Percentiles rank a stretch among this genome's conserved stretches.
phyloP scores from a whole-genome alignment of 345 rosid species.

The Populus alba region DNA sequence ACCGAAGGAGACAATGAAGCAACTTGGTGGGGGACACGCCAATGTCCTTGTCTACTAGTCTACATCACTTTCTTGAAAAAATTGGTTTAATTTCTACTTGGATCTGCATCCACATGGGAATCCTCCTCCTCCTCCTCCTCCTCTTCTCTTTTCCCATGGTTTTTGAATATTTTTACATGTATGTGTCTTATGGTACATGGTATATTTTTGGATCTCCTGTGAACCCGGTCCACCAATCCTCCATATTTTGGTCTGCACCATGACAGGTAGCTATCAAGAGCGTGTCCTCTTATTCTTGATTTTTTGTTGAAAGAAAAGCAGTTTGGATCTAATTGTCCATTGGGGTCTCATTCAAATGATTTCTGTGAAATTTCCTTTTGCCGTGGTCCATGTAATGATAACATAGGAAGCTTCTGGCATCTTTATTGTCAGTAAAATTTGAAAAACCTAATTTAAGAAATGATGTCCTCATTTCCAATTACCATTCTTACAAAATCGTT shows the following conservation, averaged over 20 bases:
- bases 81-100: background rate
- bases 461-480: too few relatives aligned
- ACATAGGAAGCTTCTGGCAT: conserved; percentile 17
- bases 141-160: background rate
- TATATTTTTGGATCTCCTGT: background rate
- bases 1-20: conserved; percentile 9
- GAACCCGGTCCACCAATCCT: background rate
- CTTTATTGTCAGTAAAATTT: background rate
- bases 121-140: background rate
- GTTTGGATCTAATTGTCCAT: background rate
- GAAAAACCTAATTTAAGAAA: too few relatives aligned
- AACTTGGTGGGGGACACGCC: conserved; percentile 17
- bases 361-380: conserved; percentile 24
- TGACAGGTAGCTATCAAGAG: background rate
- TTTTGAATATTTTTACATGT: background rate
- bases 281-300: background rate
- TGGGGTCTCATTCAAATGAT: background rate
- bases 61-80: conserved; percentile 2
- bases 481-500: too few relatives aligned
- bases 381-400: background rate
- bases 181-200: background rate
- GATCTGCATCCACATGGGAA: background rate
- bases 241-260: background rate
- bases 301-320: background rate
- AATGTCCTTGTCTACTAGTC: conserved; percentile 8